Evolutionary conservation across 768 basidiomycete species (phyloP).

Genomic region (Sporobolomyces phaffii): DNA sequence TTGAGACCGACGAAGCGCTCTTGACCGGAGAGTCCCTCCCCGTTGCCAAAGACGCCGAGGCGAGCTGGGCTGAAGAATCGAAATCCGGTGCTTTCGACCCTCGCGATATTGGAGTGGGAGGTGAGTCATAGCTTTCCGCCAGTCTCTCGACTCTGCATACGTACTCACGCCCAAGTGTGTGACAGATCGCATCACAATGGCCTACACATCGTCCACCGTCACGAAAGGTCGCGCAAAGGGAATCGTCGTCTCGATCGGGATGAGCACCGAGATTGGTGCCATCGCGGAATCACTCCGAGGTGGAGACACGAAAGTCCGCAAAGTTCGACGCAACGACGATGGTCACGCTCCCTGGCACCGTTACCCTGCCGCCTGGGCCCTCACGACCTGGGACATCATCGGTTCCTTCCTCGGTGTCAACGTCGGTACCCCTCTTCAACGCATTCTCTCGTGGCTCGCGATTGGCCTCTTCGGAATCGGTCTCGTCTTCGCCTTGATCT

Average conservation of each 20-base stretch:
- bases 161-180: not conserved
- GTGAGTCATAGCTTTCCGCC: not conserved
- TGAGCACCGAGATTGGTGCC: conserved; percentile 47
- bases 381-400: conserved; percentile 30
- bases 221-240: conserved; percentile 50
- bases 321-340: conserved; percentile 44
- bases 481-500: conserved; percentile 39
- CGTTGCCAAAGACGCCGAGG: conserved; percentile 43
- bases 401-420: conserved; percentile 50
- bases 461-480: conserved; percentile 38
- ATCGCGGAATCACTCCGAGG: conserved; percentile 50
- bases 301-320: conserved; percentile 43
- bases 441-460: conserved; percentile 41
- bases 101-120: conserved; percentile 36
- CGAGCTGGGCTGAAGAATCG: conserved; percentile 30
- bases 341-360: conserved; percentile 36
- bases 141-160: not conserved
- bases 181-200: conserved; percentile 42
- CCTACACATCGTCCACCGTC: conserved; percentile 50
- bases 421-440: conserved; percentile 40
- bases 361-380: conserved; percentile 29
- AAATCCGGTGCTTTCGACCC: conserved; percentile 27
- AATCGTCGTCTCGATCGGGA: conserved; percentile 49
- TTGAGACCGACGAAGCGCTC: conserved; percentile 50
- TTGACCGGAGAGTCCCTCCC: conserved; percentile 50